Conservation (phyloP, 495 filamentous ascomycete genomes). For the Melanomma pulvis-pyrius region DNA sequence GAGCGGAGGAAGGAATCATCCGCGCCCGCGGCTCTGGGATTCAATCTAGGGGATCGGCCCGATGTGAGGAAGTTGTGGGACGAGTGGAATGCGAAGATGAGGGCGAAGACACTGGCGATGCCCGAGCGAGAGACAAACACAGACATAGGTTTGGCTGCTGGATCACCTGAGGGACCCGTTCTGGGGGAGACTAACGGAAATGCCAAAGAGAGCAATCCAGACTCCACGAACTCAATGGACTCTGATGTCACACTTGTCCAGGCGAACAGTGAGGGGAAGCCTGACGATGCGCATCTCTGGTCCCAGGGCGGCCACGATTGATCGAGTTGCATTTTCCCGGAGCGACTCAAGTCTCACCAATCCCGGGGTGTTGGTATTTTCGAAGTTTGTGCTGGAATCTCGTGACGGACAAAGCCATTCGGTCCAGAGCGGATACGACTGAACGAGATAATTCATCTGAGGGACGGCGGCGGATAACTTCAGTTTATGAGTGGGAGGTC, state of each 20-base stretch:
- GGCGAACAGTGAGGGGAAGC: background rate
- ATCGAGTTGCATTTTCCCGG: background rate
- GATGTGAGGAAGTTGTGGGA: constrained; percentile 26
- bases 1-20: constrained; percentile 7
- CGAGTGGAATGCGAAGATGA: constrained; percentile 24
- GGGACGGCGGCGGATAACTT: background rate
- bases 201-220: background rate
- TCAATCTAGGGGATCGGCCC: background rate
- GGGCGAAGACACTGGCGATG: background rate
- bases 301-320: background rate
- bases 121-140: background rate
- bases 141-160: background rate
- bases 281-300: background rate
- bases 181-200: background rate
- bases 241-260: background rate
- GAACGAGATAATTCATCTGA: background rate
- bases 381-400: background rate
- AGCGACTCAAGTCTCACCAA: background rate
- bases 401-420: background rate
- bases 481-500: background rate
- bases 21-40: constrained; percentile 7
- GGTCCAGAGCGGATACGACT: background rate
- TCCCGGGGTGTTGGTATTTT: background rate
- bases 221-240: background rate
- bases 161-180: background rate